A percentile compares a stretch with the other conserved stretches of the same genome.
Evolutionary conservation across 805 yeast species (phyloP).

Genomic region (Hermanozyma aechmeae): DNA sequence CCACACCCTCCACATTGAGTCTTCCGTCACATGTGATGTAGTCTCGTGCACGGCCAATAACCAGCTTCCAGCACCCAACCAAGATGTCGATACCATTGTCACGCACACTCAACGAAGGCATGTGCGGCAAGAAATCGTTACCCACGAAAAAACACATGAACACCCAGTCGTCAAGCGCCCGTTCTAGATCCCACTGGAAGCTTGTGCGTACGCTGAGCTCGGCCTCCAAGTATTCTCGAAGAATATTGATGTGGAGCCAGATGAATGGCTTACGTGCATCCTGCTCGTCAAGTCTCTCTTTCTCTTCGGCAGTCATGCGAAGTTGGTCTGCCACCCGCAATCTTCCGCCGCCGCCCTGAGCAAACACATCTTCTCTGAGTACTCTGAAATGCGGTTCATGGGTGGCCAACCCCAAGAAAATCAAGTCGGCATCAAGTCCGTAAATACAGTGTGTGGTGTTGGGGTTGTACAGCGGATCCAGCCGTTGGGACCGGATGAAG

Average conservation of each 20-base stretch:
- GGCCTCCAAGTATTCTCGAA: slow-evolving; percentile 79
- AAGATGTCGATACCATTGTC: slow-evolving; percentile 86
- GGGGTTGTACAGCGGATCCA: slow-evolving; percentile 80
- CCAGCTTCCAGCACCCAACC: slow-evolving; percentile 74
- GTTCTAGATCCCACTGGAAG: slow-evolving; percentile 76
- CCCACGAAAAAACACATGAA: slow-evolving; percentile 98
- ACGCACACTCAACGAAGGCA: slow-evolving; percentile 90
- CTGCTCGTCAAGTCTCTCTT: slow-evolving; percentile 26
- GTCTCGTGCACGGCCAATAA: slow-evolving; percentile 56
- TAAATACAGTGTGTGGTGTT: slow-evolving; percentile 94
- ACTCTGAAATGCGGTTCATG: slow-evolving; percentile 96
- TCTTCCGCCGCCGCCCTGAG: slow-evolving; percentile 46
- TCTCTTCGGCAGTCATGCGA: slow-evolving; percentile 54
- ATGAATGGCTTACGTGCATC: slow-evolving; percentile 73
- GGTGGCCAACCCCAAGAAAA: slow-evolving; percentile 90
- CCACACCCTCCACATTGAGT: slow-evolving; percentile 68
- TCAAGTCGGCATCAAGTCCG: slow-evolving; percentile 96
- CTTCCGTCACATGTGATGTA: slow-evolving; percentile 88
- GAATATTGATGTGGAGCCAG: slow-evolving; percentile 84
- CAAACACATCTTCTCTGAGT: slow-evolving; percentile 93
- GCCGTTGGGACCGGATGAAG: slow-evolving; percentile 82
- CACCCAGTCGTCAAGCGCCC: slow-evolving; percentile 98
- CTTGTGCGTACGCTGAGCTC: slow-evolving; percentile 71
- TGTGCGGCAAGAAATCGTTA: slow-evolving; percentile 94
- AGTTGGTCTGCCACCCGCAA: slow-evolving; percentile 40